Evolutionary conservation across 2,329 filamentous ascomycete species (phyloP).

Genomic region (Kalaharituber pfeilii): DNA sequence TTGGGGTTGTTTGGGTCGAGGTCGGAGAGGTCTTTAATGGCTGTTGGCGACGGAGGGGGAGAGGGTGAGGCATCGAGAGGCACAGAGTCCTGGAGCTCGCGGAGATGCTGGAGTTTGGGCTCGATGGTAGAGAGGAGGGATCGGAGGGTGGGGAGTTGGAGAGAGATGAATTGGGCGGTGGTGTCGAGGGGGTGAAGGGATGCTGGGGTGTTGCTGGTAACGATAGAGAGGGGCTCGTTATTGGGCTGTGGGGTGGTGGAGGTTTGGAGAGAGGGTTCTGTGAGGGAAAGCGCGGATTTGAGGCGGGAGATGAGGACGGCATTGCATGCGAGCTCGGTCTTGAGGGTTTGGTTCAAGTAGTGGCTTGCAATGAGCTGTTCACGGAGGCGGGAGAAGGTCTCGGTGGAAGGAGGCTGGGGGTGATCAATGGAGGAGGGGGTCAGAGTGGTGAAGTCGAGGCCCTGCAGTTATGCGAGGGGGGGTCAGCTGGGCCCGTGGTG

Average conservation of each 20-base stretch:
- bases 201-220: conserved; percentile 4
- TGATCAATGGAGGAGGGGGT: conserved; percentile 9
- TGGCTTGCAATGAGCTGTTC: conserved; percentile 62
- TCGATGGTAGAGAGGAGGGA: conserved; percentile 8
- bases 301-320: conserved; percentile 51
- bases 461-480: neutral
- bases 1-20: neutral
- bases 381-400: conserved; percentile 54
- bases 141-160: neutral
- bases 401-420: conserved; percentile 36
- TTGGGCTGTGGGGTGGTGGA: conserved; percentile 30
- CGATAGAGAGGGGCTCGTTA: conserved; percentile 5
- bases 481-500: neutral
- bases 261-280: conserved; percentile 39
- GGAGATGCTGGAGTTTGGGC: neutral
- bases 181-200: conserved; percentile 27
- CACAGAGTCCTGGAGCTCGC: conserved; percentile 39
- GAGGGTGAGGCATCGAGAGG: conserved; percentile 55
- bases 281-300: conserved; percentile 35
- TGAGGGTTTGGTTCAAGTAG: conserved; percentile 52
- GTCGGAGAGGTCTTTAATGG: neutral
- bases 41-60: neutral
- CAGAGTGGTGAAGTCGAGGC: conserved; percentile 10
- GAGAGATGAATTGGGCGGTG: neutral
- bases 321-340: conserved; percentile 54